Base-by-base conservation (phyloP, 192 early-diverging fungal genomes). In the Coemansia sp. region DNA sequence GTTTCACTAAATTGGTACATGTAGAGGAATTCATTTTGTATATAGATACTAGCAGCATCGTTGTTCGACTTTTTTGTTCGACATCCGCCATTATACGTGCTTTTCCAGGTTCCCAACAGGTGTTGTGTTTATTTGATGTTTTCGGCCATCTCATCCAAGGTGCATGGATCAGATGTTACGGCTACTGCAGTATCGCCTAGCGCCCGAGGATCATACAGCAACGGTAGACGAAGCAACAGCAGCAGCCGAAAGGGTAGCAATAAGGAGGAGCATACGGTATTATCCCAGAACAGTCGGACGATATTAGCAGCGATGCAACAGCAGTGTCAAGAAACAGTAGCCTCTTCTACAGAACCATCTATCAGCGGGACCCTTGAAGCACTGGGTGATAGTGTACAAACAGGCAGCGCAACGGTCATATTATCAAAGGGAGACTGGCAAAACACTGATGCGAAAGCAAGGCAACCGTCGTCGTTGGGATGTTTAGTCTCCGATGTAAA, bases 121-220 rank as follows among this genome's bases (percentile, higher is more conserved):
- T n/a, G n/a, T n/a, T n/a, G n/a, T n/a, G n/a, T n/a, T n/a, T n/a
- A n/a, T n/a, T n/a, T 75, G 54, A 78, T 78, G 75, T 64, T 65
- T 53, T 57, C 75, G 29, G 75, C 69, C 55, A 54, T 69, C 64
- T 70, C 74, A 25, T 40, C 62, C 68, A 61, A 78, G 65, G 57
- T 68, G 52, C 69, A 65, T 42, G 65, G 58, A 34, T 40, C 75
- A 61, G 69, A 78, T 78, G 69, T 68, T 55, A 38, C 61, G 30
- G 62, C 65, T 47, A 67, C 64, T 42, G 64, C 25, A 54, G 2
- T 29, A n/a, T 31, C 52, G 30, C 33, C 52, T 30, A 31, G 9
- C 20, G 52, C 29, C 27, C 30, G 30, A 54, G 52, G 52, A 54
- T 31, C 19, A 33, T n/a, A 9, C 57, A 52, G 50, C 60, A 20